These are phyloP conservation scores for Paecilomyces sp. DNA, from an alignment of 2,329 filamentous ascomycete genomes.

Conservation along the genomic window DNA sequence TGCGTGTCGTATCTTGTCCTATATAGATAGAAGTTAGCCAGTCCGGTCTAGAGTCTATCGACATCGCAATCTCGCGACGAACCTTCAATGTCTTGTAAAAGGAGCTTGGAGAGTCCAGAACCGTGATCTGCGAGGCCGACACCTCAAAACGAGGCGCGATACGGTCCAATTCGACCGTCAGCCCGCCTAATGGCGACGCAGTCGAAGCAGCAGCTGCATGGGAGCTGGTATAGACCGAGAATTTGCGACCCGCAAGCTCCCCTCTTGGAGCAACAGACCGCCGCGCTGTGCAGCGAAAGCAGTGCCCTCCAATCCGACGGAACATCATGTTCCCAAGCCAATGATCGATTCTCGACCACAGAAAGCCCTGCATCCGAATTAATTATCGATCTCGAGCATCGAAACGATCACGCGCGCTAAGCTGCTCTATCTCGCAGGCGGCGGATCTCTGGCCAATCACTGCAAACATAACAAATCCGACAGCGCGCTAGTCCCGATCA, in stretches of 20 bases:
- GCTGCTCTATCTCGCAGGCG: not conserved
- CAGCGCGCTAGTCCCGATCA: conserved; percentile 16
- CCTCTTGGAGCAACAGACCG: conserved; percentile 20
- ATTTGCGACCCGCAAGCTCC: conserved; percentile 27
- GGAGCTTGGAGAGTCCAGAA: conserved; percentile 72
- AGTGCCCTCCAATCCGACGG: conserved; percentile 30
- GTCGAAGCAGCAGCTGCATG: conserved; percentile 19
- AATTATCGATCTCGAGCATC: not conserved
- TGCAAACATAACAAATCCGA: conserved; percentile 31
- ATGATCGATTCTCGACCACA: conserved; percentile 1
- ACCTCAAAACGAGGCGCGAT: conserved; percentile 89
- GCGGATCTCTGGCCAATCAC: not conserved
- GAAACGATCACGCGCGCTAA: not conserved
- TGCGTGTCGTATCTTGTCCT: conserved; percentile 76
- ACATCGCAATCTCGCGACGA: conserved; percentile 1
- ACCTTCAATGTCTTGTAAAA: conserved; percentile 93
- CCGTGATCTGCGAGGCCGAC: conserved; percentile 68
- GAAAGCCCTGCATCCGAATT: not conserved
- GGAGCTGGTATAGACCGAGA: conserved; percentile 24
- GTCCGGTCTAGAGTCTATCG: conserved; percentile 2
- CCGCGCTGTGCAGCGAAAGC: conserved; percentile 26
- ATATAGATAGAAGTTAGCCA: conserved; percentile 8
- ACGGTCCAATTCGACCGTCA: conserved; percentile 72
- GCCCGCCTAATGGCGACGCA: conserved; percentile 47
- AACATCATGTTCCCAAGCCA: conserved; percentile 24